phyloP scores from a whole-genome alignment of 2,329 filamentous ascomycete species.

The Neospermospora avenae region DNA sequence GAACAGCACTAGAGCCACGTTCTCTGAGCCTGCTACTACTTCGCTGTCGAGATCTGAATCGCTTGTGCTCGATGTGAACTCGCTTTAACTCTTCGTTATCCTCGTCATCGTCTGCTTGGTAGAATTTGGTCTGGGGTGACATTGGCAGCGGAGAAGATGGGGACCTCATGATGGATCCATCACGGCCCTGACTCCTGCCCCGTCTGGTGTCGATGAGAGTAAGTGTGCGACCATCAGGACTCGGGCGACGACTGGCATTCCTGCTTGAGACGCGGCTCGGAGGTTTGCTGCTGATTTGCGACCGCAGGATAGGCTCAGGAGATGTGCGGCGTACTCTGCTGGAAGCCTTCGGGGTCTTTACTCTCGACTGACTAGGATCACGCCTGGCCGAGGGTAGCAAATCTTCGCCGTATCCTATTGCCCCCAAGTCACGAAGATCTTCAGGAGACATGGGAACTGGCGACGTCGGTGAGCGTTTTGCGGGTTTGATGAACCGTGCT shows the following conservation, averaged over 20 bases:
- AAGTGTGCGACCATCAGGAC: conserved; percentile 33
- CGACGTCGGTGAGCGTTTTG: conserved; percentile 86
- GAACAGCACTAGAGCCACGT: conserved; percentile 32
- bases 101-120: conserved; percentile 55
- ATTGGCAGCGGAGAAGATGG: conserved; percentile 80
- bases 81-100: conserved; percentile 56
- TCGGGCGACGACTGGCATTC: conserved; percentile 39
- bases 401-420: conserved; percentile 34
- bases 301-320: conserved; percentile 25
- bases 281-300: conserved; percentile 25
- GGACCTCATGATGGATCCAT: conserved; percentile 59
- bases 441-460: conserved; percentile 94
- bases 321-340: conserved; percentile 32
- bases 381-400: conserved; percentile 29
- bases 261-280: conserved; percentile 38
- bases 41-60: conserved; percentile 53
- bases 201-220: conserved; percentile 45
- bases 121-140: conserved; percentile 53
- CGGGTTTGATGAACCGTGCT: conserved; percentile 66
- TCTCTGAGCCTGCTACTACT: conserved; percentile 45
- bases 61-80: conserved; percentile 52
- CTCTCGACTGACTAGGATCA: conserved; percentile 31
- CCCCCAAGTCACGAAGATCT: conserved; percentile 64
- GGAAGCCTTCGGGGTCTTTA: conserved; percentile 36
- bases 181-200: conserved; percentile 61